Evolutionary conservation across 148 eudicot species (phyloP), one percentile per base, ranked within the genome.

Genomic region (Beta vulgaris): DNA sequence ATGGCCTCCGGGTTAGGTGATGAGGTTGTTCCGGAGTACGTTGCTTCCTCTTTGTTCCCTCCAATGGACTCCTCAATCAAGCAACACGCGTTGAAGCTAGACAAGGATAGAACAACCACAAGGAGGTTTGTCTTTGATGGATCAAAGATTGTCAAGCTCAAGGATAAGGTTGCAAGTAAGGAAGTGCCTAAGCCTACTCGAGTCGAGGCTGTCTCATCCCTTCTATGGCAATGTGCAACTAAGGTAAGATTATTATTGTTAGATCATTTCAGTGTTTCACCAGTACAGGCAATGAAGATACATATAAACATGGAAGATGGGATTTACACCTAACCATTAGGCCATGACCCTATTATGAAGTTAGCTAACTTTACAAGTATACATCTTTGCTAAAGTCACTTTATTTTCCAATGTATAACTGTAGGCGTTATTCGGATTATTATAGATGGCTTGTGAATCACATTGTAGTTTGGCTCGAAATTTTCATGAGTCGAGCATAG

Each of bases 151-250:
- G 65, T 23, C n/a, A 59, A 46, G 77, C 84, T 81, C 42, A 81
- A 74, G 68, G 62, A 31, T 31, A 49, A 46, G 37, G 76, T 39
- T 48, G 64, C 46, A 4, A 77, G 77, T 73, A 15, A 57, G 31
- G 66, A 43, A 68, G 73, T 76, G 37, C 64, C 76, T 71, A 39
- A 44, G 54, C 84, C 87, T 28, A 84, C 84, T 43, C 81, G 84
- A 68, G 84, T 84, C n/a, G 84, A 84, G 74, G 84, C 57, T 11
- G 84, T 84, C 37, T 75, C 82, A 6, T 78, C 87, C 2, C 80
- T 84, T 43, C 32, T 84, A 3, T 84, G 84, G 84, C 70, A 75
- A 64, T 80, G 82, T 63, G 79, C 82, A 32, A 80, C 83, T 12
- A 80, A 60, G 83, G 82, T 80, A 80, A 58, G 40, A n/a, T 42